Base-by-base conservation (phyloP, 305 asterid species). In the Fraxinus baroniana region DNA sequence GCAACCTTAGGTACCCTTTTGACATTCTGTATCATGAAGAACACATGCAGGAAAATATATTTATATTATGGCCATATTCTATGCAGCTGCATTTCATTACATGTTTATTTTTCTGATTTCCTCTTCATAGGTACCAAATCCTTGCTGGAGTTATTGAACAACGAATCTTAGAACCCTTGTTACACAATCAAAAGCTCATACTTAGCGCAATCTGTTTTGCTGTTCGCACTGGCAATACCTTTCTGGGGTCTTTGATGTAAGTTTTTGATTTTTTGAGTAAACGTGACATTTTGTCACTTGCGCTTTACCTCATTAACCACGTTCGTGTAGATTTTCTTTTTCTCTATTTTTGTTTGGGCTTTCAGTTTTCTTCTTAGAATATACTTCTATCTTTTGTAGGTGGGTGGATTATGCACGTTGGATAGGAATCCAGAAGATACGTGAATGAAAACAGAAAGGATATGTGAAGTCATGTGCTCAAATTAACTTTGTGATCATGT, bases 401-500 rank as follows among this genome's bases (percentile, higher is more conserved):
- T 95, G 99, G 99, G 99, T 95, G 80, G 99, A 95, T 86, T 95
- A 91, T 80, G 99, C 98, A 9, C 92, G 99, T 71, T 93, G 92
- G 97, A 79, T 85, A 2, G 99, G 98, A 74, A 85, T 95, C 84
- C 98, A 95, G 84, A 92, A 83, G 89, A 30, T 55, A 7, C 94
- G 97, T 18, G 95, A 89, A 78, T 90, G 87, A 89, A 80, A 60
- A 49, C 49, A 64, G 12, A 77, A 66, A 5, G 82, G 81, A 85
- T 35, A 36, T 30, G 41, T 36, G 41, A 36, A 36, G 41, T 36
- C 41, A 36, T 36, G 41, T 36, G 41, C 41, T 36, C 41, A 7
- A 36, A 36, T 36, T 36, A 36, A 36, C 41, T 36, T 36, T 36
- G 9, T 36, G 8, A 36, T 36, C 41, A 0, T 36, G 9, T 36